Evolutionary conservation across 176 grass and related monocot species (phyloP).

Genomic region (Bromus sterilis): DNA sequence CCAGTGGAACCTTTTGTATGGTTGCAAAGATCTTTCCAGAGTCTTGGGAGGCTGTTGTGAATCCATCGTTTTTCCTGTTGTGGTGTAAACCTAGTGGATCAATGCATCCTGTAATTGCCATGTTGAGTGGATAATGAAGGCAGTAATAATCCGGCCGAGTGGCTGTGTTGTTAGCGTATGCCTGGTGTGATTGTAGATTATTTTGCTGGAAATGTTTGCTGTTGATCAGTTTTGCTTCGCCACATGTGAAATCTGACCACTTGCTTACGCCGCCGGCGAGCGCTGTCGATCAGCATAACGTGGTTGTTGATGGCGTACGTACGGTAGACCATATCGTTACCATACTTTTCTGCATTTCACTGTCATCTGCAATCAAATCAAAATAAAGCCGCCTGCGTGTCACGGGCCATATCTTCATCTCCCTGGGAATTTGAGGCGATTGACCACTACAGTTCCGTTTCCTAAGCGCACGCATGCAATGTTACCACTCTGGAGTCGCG

Average conservation of each 20-base stretch:
- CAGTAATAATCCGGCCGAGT: not conserved
- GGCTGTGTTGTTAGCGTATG: not conserved
- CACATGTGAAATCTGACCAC: not conserved
- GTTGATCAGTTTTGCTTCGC: not conserved
- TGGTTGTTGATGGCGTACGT: too few species aligned
- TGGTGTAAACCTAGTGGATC: not conserved
- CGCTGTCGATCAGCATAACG: not conserved
- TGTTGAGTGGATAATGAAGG: not conserved
- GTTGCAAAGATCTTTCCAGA: not conserved
- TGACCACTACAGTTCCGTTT: too few species aligned
- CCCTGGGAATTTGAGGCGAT: too few species aligned
- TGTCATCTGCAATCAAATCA: too few species aligned
- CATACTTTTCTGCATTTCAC: too few species aligned
- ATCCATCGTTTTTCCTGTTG: not conserved
- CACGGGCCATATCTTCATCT: too few species aligned
- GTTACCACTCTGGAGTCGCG: too few species aligned
- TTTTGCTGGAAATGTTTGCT: not conserved
- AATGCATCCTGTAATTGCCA: not conserved
- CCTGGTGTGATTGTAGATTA: not conserved
- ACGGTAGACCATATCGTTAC: too few species aligned
- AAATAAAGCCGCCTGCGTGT: too few species aligned
- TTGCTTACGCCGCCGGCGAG: too few species aligned
- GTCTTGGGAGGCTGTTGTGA: not conserved
- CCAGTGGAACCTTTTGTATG: not conserved
- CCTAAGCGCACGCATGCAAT: too few species aligned